A percentile compares a stretch with the other conserved stretches of the same genome.
These are phyloP conservation scores for Novymonas esmeraldas DNA, from an alignment of 208 protist species.

Conservation along the genomic window DNA sequence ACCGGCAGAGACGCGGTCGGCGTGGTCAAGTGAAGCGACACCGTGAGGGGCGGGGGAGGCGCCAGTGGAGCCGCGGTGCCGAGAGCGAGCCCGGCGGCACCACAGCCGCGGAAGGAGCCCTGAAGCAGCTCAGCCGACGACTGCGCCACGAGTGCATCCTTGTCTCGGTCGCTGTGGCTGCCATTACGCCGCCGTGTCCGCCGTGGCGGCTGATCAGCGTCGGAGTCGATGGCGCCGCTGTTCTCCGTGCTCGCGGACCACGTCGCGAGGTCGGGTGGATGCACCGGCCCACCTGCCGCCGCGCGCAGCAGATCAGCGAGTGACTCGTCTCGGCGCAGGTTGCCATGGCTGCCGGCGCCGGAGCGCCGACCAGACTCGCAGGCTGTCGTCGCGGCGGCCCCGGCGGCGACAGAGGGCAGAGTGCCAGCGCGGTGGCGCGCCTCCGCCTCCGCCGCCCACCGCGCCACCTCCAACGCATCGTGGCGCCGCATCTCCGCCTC, in stretches of 20 bases:
- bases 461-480: neutral
- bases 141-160: neutral
- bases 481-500: neutral
- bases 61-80: neutral
- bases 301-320: neutral
- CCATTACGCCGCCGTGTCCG: neutral
- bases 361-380: neutral
- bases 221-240: too few species aligned
- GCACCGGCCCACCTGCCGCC: neutral
- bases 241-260: too few species aligned
- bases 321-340: too few species aligned
- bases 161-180: neutral
- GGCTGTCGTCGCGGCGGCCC: neutral
- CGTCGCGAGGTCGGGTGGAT: neutral
- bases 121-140: neutral
- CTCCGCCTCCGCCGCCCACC: slow-evolving; percentile 4
- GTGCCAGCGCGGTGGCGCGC: neutral
- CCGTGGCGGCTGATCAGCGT: too few species aligned
- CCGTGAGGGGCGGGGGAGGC: too few species aligned
- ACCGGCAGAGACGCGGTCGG: neutral
- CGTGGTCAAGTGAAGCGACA: neutral
- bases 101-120: neutral
- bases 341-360: neutral
- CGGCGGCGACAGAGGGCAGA: neutral
- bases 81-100: neutral